These are phyloP conservation scores for Claviceps lovelessii DNA, from an alignment of 2,329 filamentous ascomycete species.

Conservation along the genomic window DNA sequence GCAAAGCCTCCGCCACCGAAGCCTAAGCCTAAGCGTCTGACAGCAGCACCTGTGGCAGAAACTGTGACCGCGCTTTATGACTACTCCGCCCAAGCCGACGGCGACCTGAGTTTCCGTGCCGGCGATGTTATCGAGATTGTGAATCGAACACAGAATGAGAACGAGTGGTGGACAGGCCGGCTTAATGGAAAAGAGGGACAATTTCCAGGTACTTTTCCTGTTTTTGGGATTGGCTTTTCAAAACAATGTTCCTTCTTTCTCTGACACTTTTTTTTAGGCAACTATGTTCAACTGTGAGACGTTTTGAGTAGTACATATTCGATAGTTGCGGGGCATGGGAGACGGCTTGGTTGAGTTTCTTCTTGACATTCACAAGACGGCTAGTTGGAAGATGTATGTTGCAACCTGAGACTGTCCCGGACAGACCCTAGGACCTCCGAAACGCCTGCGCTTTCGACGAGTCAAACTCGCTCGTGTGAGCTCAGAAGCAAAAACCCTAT, in stretches of 20 bases:
- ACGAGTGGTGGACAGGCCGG: conserved; percentile 94
- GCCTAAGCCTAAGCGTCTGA: conserved; percentile 67
- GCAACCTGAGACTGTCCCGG: neutral
- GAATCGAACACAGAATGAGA: conserved; percentile 69
- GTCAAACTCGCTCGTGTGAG: neutral
- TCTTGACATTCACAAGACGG: neutral
- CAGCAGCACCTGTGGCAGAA: conserved; percentile 50
- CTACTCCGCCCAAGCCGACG: conserved; percentile 88
- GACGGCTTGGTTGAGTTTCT: neutral
- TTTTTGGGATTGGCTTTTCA: neutral
- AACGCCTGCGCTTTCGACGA: neutral
- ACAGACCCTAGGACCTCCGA: neutral
- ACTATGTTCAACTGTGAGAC: conserved; percentile 5
- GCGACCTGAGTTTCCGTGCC: conserved; percentile 77
- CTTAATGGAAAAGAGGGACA: conserved; percentile 70
- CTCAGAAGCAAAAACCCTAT: neutral
- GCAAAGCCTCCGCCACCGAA: conserved; percentile 59
- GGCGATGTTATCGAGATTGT: conserved; percentile 87
- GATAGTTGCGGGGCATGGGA: neutral
- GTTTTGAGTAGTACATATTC: neutral
- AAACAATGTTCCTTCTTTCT: neutral
- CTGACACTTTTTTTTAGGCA: neutral
- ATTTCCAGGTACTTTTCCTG: conserved; percentile 63
- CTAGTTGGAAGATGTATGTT: neutral
- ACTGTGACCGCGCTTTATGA: conserved; percentile 87